Percentiles rank a stretch among this genome's conserved stretches.
These are phyloP conservation scores for Cardamine chenopodiifolia DNA, from an alignment of 345 rosid genomes.

Conservation along the genomic window DNA sequence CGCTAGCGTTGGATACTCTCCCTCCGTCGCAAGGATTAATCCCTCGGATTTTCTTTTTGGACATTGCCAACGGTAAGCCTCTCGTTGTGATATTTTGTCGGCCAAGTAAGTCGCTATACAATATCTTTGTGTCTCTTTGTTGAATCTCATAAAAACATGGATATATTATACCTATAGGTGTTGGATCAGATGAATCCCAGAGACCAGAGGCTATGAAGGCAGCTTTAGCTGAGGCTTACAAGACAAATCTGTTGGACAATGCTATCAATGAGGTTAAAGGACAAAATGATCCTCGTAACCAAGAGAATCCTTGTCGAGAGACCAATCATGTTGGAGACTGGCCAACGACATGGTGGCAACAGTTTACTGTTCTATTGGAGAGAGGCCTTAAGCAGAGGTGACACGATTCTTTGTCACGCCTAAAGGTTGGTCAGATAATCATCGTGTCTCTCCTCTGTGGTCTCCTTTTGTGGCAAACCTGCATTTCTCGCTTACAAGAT, in stretches of 20 bases:
- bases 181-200: constrained; percentile 42
- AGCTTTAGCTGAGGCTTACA: constrained; percentile 46
- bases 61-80: constrained; percentile 85
- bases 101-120: background rate
- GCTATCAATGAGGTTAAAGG: constrained; percentile 45
- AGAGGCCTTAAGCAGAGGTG: constrained; percentile 82
- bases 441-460: constrained; percentile 80
- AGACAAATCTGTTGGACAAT: constrained; percentile 41
- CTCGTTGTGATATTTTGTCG: constrained; percentile 6
- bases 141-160: background rate
- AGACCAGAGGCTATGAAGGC: constrained; percentile 46
- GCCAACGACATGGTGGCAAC: constrained; percentile 85
- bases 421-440: constrained; percentile 68
- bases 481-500: constrained; percentile 56
- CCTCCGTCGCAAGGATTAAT: constrained; percentile 57
- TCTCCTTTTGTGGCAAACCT: constrained; percentile 81
- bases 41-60: constrained; percentile 95
- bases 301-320: constrained; percentile 20
- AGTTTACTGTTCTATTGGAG: constrained; percentile 65
- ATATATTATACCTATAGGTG: constrained; percentile 39
- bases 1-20: constrained; percentile 58
- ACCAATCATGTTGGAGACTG: constrained; percentile 55
- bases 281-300: constrained; percentile 14
- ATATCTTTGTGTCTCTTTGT: background rate
- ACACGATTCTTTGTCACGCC: constrained; percentile 78